Evolutionary conservation across 2,329 filamentous ascomycete genomes (phyloP), one percentile per base, ranked within the genome.

Genomic region (Fusarium brachygibbosum): DNA sequence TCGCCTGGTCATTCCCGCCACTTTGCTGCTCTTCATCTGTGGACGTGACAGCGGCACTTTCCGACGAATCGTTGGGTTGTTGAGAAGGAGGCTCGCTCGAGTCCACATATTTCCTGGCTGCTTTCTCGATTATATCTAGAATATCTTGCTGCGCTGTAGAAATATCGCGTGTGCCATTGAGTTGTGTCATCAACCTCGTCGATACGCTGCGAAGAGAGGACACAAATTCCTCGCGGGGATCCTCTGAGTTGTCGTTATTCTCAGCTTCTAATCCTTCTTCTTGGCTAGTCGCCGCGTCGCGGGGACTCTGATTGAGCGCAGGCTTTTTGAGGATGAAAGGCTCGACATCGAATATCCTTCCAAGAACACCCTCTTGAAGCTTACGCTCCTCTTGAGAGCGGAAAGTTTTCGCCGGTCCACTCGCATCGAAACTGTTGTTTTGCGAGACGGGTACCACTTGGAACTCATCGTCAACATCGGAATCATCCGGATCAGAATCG

Each of bases 381-480:
- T 85, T 87, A 42, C 82, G 82, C 70, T 87, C 85, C 71, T 88
- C 84, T 46, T 84, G 82, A 0, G 85, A 85, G 16, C 82, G 80
- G 51, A 84, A 82, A 0, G 76, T 78, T 63, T 83, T 86, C 13
- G 82, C 81, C 5, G 84, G 80, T 3, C 79, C 81, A 53, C 76
- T 82, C 16, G 77, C 71, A 35, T 83, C 82, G 42, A 79, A 78
- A 48, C 68, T 74, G 10, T 71, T 74, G 50, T 68, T 70, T 17
- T 77, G 75, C 4, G 74, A 71, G 21, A 74, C 70, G 1, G 83
- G 81, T 8, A 81, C 74, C 11, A 83, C 80, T 54, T 85, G 81
- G 59, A 87, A 85, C 16, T 88, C 86, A 58, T 88, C 85, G 37
- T 89, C 85, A 29, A 82, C 77, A 63, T 89, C 85, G 8, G 86